These are phyloP conservation scores for Penicillium oxalicum DNA, from an alignment of 2,329 filamentous ascomycete species.

Conservation along the genomic window DNA sequence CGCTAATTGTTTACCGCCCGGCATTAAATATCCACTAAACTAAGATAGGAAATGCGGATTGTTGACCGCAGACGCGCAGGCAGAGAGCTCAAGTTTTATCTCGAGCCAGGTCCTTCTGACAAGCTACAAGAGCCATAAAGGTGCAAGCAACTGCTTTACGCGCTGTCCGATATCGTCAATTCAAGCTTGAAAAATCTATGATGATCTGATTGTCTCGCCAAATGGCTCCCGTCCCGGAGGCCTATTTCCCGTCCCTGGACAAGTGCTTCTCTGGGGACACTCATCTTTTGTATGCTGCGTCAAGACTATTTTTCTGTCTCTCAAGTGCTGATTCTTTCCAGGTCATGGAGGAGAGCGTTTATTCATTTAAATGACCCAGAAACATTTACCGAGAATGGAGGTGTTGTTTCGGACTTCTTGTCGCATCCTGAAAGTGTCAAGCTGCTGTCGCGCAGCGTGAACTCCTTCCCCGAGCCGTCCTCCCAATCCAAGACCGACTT, in stretches of 20 bases:
- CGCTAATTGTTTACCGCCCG: conserved; percentile 22
- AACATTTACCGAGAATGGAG: conserved; percentile 46
- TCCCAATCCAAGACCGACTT: conserved; percentile 64
- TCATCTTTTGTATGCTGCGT: conserved; percentile 61
- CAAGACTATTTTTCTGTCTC: neutral
- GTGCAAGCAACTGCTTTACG: neutral
- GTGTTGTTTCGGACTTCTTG: conserved; percentile 63
- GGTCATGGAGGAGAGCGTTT: conserved; percentile 54
- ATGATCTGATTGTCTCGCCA: conserved; percentile 39
- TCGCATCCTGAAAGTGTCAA: conserved; percentile 61
- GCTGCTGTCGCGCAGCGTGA: conserved; percentile 63
- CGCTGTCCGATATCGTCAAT: conserved; percentile 1
- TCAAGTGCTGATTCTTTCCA: conserved; percentile 37
- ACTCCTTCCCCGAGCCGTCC: conserved; percentile 60
- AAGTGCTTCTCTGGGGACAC: conserved; percentile 76
- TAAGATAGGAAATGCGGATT: conserved; percentile 32
- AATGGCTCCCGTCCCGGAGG: conserved; percentile 67
- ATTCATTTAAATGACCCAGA: conserved; percentile 44
- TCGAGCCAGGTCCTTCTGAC: conserved; percentile 16
- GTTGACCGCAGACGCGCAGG: conserved; percentile 30
- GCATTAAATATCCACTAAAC: conserved; percentile 33
- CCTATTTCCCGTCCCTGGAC: conserved; percentile 79
- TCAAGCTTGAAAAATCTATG: conserved; percentile 21
- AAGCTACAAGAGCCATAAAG: conserved; percentile 16
- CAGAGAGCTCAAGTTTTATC: conserved; percentile 27